Evolutionary conservation across 1,284 basidiomycete genomes (phyloP), one percentile per base, ranked within the genome.

Genomic region (Trichosporon sp.): DNA sequence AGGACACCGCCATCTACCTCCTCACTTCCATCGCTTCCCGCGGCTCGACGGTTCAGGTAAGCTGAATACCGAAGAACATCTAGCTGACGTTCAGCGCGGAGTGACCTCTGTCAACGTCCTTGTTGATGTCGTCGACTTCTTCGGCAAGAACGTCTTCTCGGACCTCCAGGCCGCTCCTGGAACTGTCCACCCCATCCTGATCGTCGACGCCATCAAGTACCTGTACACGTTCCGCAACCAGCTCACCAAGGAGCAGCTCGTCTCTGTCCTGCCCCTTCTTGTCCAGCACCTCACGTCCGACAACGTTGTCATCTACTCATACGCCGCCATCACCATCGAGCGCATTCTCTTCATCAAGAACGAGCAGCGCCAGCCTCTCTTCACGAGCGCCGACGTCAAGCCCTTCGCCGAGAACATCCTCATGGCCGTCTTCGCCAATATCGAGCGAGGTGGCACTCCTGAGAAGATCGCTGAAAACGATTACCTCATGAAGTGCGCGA

Each of bases 381-480:
- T 99, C 84, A 87, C 90, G 0, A 90, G 93, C 78, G 88, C 88
- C 14, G 96, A 99, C 80, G 89, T 98, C 31, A 90, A 91, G 68
- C 92, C 93, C 1, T 90, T 92, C 76, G 92, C 94, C 2, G 88
- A 90, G 26, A 87, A 88, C 64, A 88, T 98, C 71, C 84, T 99
- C 48, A 87, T 91, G 79, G 91, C 91, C 2, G 85, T 98, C 2
- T 88, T 99, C 76, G 84, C 85, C 56, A 94, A 92, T 81, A 92
- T 98, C 68, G 92, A 95, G 81, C 85, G 87, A 51, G 92, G 90
- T n/a, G 87, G 87, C 0, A 92, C 93, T 0, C 91, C 96, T 0
- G 93, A 98, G 81, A 97, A 97, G 86, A 89, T 98, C 35, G 94
- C 97, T 0, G 96, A 98, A 83, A 99, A 99, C 79, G 96, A 99